phyloP scores from a whole-genome alignment of 1,284 basidiomycete genomes.

The Pseudozyma tsukubaensis region DNA sequence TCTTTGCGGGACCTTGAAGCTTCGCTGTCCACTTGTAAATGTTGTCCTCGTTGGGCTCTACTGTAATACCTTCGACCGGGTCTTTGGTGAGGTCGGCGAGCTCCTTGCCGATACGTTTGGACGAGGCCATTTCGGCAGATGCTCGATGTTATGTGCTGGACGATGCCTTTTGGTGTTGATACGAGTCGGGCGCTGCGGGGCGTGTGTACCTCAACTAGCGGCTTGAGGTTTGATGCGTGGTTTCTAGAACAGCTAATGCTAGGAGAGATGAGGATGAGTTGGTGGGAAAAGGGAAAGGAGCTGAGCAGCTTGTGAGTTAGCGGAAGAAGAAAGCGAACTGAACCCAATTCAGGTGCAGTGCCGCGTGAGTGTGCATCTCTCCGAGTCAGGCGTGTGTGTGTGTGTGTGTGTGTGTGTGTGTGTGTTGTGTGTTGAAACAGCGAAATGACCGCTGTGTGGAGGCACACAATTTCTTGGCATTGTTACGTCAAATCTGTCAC shows the following conservation, averaged over 20 bases:
- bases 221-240: too few species aligned
- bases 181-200: neutral
- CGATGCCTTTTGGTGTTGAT: slow-evolving; percentile 5
- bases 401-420: too few species aligned
- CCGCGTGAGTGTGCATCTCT: slow-evolving; percentile 3
- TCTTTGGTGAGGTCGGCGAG: slow-evolving; percentile 57
- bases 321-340: neutral
- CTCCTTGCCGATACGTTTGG: slow-evolving; percentile 55
- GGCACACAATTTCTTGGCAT: neutral
- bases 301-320: neutral
- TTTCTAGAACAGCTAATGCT: neutral
- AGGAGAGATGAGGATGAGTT: neutral
- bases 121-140: slow-evolving; percentile 30
- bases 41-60: slow-evolving; percentile 57
- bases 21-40: slow-evolving; percentile 63
- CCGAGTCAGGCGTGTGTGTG: slow-evolving; percentile 5
- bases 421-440: neutral
- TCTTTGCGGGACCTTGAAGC: slow-evolving; percentile 47
- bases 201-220: too few species aligned
- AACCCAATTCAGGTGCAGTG: neutral
- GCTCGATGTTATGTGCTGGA: neutral
- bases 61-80: slow-evolving; percentile 55
- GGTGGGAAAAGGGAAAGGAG: neutral
- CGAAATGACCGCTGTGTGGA: neutral
- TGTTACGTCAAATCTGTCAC: slow-evolving; percentile 1